Percentiles rank a stretch among this genome's conserved stretches.
phyloP scores from a whole-genome alignment of 441 rosid genomes.

The Bocquillonia castaneifolia region DNA sequence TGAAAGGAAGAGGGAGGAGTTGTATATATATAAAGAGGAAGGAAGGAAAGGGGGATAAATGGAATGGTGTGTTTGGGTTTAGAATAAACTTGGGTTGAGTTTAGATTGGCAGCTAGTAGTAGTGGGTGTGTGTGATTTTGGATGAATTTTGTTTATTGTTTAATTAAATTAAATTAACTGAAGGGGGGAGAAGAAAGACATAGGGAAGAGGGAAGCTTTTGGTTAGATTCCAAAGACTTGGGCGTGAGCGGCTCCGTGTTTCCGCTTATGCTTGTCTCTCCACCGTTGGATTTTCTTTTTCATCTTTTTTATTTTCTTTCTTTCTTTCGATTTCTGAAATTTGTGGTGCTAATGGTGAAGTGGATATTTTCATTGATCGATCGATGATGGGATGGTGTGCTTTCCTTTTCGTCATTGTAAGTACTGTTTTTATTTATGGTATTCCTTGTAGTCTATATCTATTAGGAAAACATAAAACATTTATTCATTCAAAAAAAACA shows the following conservation, averaged over 20 bases:
- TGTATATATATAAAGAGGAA: slow-evolving; percentile 10
- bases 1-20: neutral
- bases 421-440: neutral
- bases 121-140: slow-evolving; percentile 7
- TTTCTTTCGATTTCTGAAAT: neutral
- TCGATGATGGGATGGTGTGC: slow-evolving; percentile 9
- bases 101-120: too few species aligned
- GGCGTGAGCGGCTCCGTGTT: slow-evolving; percentile 86
- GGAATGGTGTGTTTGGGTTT: slow-evolving; percentile 7
- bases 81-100: slow-evolving; percentile 40
- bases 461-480: too few species aligned
- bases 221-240: slow-evolving; percentile 53
- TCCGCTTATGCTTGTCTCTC: slow-evolving; percentile 74
- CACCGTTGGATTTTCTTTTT: slow-evolving; percentile 41
- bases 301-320: neutral
- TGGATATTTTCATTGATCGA: slow-evolving; percentile 11
- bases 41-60: neutral
- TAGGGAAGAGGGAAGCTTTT: slow-evolving; percentile 6
- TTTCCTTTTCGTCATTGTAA: slow-evolving; percentile 17
- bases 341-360: slow-evolving; percentile 10
- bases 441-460: too few species aligned
- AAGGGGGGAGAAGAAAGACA: slow-evolving; percentile 4
- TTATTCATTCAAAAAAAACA: too few species aligned
- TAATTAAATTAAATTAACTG: too few species aligned
- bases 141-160: neutral